Evolutionary conservation across 2,329 filamentous ascomycete species (phyloP).

Genomic region (Dothistroma septosporum): DNA sequence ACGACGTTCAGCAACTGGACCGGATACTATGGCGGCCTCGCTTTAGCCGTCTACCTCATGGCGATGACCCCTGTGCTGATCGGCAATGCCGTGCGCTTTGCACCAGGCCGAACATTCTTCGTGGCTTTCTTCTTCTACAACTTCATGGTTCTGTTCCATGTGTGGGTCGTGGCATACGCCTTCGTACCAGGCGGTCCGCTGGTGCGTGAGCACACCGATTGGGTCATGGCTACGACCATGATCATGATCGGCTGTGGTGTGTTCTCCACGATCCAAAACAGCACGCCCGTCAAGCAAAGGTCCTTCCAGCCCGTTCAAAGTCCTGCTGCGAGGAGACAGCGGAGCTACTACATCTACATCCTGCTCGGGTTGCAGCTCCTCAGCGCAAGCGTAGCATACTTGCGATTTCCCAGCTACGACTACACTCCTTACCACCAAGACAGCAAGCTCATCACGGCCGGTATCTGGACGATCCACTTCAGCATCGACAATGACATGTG

Average conservation of each 20-base stretch:
- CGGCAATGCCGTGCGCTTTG: conserved; percentile 68
- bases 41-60: conserved; percentile 74
- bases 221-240: conserved; percentile 88
- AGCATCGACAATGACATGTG: conserved; percentile 98
- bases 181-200: conserved; percentile 93
- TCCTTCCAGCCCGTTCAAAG: conserved; percentile 38
- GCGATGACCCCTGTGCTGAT: conserved; percentile 73
- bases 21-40: conserved; percentile 80
- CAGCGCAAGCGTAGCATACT: conserved; percentile 74
- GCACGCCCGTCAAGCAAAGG: conserved; percentile 39
- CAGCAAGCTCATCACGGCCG: conserved; percentile 82
- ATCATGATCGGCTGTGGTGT: conserved; percentile 77
- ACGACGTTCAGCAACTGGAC: conserved; percentile 78
- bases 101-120: conserved; percentile 76
- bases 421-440: conserved; percentile 86
- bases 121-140: conserved; percentile 89
- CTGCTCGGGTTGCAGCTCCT: conserved; percentile 74
- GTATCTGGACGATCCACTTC: conserved; percentile 99
- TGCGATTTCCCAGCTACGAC: conserved; percentile 88
- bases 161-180: conserved; percentile 97
- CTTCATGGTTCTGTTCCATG: conserved; percentile 90
- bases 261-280: conserved; percentile 58
- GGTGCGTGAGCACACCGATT: conserved; percentile 90
- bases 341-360: conserved; percentile 66
- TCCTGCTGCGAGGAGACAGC: conserved; percentile 49